Conservation (phyloP, 805 yeast genomes). For the Candida silvicultrix region DNA sequence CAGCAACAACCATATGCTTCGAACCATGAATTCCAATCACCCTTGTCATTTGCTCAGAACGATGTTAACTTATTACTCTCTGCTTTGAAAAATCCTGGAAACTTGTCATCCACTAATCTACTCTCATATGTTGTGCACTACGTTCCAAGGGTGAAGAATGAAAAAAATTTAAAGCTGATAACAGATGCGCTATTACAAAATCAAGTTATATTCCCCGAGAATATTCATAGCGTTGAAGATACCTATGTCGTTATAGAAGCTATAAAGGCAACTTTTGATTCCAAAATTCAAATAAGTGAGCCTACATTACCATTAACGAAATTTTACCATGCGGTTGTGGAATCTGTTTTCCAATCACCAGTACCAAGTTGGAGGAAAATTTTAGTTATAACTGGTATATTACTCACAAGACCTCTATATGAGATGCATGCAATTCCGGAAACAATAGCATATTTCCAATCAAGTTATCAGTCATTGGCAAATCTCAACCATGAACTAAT, state of each 20-base stretch:
- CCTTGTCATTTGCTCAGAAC: slow-evolving; percentile 24
- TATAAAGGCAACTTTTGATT: slow-evolving; percentile 37
- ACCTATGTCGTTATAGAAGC: slow-evolving; percentile 40
- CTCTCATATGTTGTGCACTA: slow-evolving; percentile 38
- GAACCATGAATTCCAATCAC: slow-evolving; percentile 25
- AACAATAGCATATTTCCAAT: slow-evolving; percentile 28
- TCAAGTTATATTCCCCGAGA: slow-evolving; percentile 24
- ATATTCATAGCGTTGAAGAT: slow-evolving; percentile 13
- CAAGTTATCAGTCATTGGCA: slow-evolving; percentile 27
- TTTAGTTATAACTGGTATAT: slow-evolving; percentile 37
- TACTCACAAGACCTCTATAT: slow-evolving; percentile 27
- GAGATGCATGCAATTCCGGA: slow-evolving; percentile 26
- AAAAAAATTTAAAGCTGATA: slow-evolving; percentile 33
- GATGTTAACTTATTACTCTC: slow-evolving; percentile 23
- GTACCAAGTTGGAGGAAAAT: slow-evolving; percentile 35
- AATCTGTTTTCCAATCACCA: slow-evolving; percentile 28
- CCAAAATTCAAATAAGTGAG: slow-evolving; percentile 35
- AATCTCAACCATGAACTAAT: slow-evolving; percentile 27
- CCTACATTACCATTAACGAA: slow-evolving; percentile 35
- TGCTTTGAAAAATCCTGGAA: slow-evolving; percentile 5
- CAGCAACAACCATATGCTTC: slow-evolving; percentile 29
- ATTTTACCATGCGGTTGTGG: slow-evolving; percentile 30
- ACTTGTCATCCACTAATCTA: slow-evolving; percentile 7
- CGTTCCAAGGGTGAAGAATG: slow-evolving; percentile 38
- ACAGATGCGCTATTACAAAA: slow-evolving; percentile 34